phyloP scores from a whole-genome alignment of 495 filamentous ascomycete genomes.

The Penicillium verhagenii region DNA sequence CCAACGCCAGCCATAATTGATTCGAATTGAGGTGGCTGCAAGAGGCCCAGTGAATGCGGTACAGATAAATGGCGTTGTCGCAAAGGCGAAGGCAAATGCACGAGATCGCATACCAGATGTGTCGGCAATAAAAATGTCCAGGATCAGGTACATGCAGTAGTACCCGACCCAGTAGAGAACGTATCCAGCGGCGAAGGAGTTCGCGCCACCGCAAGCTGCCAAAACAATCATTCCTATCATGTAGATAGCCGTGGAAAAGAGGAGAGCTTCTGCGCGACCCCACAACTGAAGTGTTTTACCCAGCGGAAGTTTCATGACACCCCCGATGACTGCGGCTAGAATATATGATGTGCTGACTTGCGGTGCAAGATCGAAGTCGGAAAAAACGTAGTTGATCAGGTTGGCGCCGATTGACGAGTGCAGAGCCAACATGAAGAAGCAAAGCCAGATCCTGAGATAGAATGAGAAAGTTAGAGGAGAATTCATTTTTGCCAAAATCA shows the following conservation, averaged over 20 bases:
- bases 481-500: conserved; percentile 15
- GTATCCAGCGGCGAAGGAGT: conserved; percentile 48
- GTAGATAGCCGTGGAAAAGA: conserved; percentile 35
- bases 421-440: conserved; percentile 43
- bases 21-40: conserved; percentile 42
- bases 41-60: conserved; percentile 45
- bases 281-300: conserved; percentile 69
- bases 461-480: not conserved
- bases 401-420: conserved; percentile 36
- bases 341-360: conserved; percentile 38
- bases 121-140: conserved; percentile 64
- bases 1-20: conserved; percentile 59
- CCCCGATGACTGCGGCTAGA: conserved; percentile 55
- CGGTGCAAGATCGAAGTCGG: conserved; percentile 35
- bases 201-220: conserved; percentile 44
- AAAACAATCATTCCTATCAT: conserved; percentile 47
- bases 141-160: conserved; percentile 55
- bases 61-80: conserved; percentile 54
- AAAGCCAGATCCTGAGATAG: conserved; percentile 39
- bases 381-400: conserved; percentile 39
- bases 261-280: conserved; percentile 57
- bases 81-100: conserved; percentile 59
- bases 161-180: conserved; percentile 58
- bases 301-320: conserved; percentile 63
- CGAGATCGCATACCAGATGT: conserved; percentile 61